Percentiles rank a stretch among this genome's conserved stretches.
Conservation (phyloP, 108 stramenopile genomes). For the Hondaea fermentalgiana region DNA sequence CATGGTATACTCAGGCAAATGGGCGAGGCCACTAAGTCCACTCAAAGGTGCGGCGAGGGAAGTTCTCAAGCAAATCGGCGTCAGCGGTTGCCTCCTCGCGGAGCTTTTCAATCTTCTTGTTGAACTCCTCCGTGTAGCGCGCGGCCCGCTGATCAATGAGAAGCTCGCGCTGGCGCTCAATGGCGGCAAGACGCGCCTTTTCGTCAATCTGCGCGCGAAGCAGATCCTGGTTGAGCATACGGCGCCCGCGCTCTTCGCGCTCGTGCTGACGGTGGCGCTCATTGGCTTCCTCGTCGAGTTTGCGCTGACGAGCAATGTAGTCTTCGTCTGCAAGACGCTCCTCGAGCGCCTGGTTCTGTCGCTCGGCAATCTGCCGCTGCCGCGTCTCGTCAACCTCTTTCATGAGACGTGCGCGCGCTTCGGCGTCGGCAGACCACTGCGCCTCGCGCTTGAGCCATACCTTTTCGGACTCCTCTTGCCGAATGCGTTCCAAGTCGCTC, state of each 20-base stretch:
- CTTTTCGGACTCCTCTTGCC: not conserved
- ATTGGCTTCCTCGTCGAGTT: not conserved
- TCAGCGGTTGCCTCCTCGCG: not conserved
- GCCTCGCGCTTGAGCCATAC: not conserved
- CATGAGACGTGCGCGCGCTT: not conserved
- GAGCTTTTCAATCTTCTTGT: not conserved
- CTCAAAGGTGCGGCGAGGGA: not conserved
- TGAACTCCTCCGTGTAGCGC: conserved; percentile 17
- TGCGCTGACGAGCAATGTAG: not conserved
- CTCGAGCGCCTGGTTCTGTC: not conserved
- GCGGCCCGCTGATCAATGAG: conserved; percentile 8
- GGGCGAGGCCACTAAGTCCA: not conserved
- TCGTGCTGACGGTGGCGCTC: not conserved
- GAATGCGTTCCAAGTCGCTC: not conserved
- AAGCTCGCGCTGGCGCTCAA: not conserved
- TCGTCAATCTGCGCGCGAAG: not conserved
- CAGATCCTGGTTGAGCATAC: not conserved
- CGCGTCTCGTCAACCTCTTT: not conserved
- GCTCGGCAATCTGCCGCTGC: not conserved
- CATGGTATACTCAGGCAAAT: not conserved
- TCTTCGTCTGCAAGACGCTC: not conserved
- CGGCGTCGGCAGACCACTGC: not conserved
- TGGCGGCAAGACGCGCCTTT: not conserved
- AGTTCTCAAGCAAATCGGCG: not conserved
- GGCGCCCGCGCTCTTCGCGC: not conserved